Base-by-base conservation (phyloP, 768 basidiomycete species). In the Cubamyces sp. region DNA sequence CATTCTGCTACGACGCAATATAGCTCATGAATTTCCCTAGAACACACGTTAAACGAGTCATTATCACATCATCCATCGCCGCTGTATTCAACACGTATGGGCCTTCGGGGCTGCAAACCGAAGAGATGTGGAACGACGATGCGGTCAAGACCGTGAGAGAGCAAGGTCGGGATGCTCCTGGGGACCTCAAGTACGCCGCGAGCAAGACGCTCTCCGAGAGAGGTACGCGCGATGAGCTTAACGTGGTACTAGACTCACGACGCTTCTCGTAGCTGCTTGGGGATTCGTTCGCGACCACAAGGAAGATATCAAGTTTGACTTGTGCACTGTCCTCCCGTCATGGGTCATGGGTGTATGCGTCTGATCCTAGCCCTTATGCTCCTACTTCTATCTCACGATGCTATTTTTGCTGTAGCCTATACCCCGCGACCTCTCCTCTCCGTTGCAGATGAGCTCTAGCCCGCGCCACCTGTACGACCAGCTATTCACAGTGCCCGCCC, bases 71-170 rank as follows among this genome's bases (percentile, higher is more conserved):
- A 0, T 88, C 87, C 1, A 73, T 74, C 46, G 86, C 83, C 9
- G 73, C 84, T 2, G 66, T 86, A 28, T 57, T 73, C 0, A 66
- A 21, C n/a, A 64, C 66, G 0, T 69, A 77, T 1, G 57, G 59
- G 21, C 58, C 46, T 14, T 23, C 46, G 5, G 46, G 61, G 14
- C 72, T 74, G 1, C 82, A 80, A 64, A 76, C 72, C 21, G 85
- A 88, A 68, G 65, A 68, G 15, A 78, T 90, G 68, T 91, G 89
- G 91, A 87, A 88, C 64, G 70, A 82, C 14, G 73, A 74, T 55
- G 74, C 82, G 1, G 68, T 83, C 15, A 69, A 75, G 49, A 74
- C 75, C 9, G 77, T 83, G n/a, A 75, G 81, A 57, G 75, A 82
- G 61, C 74, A 83, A 46, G 87, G 87, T 0, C 70, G 74, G 15